Base-by-base conservation (phyloP, 495 filamentous ascomycete species). In the Apiosordaria backusii region DNA sequence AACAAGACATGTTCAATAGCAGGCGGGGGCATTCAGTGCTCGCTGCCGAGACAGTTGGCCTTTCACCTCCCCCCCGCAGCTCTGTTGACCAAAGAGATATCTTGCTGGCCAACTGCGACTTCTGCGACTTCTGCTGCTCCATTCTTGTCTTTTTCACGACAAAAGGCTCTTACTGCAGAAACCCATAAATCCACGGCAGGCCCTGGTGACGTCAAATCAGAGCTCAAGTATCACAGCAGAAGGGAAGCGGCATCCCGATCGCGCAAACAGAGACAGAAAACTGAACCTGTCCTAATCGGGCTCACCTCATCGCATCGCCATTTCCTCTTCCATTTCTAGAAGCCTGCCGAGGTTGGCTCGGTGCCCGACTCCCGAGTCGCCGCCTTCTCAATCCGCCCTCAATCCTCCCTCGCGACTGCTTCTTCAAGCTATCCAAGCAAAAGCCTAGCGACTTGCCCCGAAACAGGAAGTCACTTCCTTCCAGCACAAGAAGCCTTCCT, bases 141-240 rank as follows among this genome's bases (percentile, higher is more conserved):
- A 45, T 45, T 45, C 35, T 45, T 45, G 9, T 45, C 35, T 45
- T 45, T 45, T 45, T 18, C 35, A 45, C 13, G 16, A 45, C 9
- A 45, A 45, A 13, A 45, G 35, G 35, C 35, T 45, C 27, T 29
- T 45, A 2, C 35, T 45, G 35, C 35, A 45, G 35, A 7, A 45
- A 45, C 35, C 35, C 35, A 45, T 13, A 9, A 45, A 13, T 13
- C 35, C 21, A 18, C 18, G 45, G 21, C 55, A 40, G 19, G 16
- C 59, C 18, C 27, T 61, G 24, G 62, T 68, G 61, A 65, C 63
- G 60, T 63, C 63, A 71, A 71, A 63, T 58, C 60, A 35, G 13
- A 66, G 24, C 50, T 58, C 55, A 29, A 63, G 67, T 71, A 57
- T 59, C 64, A 68, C 69, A 54, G 64, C 66, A 71, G 58, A 63